Percentiles rank a stretch among this genome's conserved stretches.
Evolutionary conservation across 2,329 filamentous ascomycete species (phyloP).

Genomic region (Alternaria novae-zelandiae): DNA sequence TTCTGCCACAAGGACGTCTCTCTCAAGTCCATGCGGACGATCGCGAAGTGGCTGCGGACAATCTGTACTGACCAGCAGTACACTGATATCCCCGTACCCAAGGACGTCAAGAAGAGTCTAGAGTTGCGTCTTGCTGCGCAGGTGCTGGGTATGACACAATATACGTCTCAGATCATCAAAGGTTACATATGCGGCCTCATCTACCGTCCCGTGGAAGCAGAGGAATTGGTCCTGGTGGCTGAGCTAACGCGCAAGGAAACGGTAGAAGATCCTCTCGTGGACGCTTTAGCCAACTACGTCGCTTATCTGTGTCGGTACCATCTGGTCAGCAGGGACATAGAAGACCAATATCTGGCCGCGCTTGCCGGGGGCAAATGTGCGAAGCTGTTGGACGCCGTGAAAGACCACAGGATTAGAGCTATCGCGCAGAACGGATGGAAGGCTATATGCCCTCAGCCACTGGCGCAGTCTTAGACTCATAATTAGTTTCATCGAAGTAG

Average conservation of each 20-base stretch:
- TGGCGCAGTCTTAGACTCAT: not conserved
- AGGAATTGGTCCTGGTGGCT: constrained; percentile 1
- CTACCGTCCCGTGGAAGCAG: not conserved
- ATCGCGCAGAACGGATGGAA: not conserved
- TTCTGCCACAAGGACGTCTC: constrained; percentile 2
- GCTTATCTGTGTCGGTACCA: constrained; percentile 5
- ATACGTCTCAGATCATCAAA: constrained; percentile 2
- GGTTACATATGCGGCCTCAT: not conserved
- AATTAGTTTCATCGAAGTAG: not conserved
- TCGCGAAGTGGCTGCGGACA: constrained; percentile 5
- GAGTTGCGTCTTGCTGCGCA: constrained; percentile 6
- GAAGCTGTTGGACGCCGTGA: not conserved
- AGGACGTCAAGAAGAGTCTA: not conserved
- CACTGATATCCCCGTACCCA: not conserved
- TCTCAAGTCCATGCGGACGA: not conserved
- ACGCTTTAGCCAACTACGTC: constrained; percentile 7
- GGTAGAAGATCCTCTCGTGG: constrained; percentile 1
- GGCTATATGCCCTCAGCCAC: not conserved
- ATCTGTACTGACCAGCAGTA: not conserved
- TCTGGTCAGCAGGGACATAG: not conserved
- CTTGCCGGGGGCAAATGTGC: not conserved
- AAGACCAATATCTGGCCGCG: not conserved
- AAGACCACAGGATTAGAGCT: not conserved
- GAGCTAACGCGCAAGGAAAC: not conserved
- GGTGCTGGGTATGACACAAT: constrained; percentile 8